Conservation (phyloP, 2,329 filamentous ascomycete genomes). For the Scortechinia acanthostroma region DNA sequence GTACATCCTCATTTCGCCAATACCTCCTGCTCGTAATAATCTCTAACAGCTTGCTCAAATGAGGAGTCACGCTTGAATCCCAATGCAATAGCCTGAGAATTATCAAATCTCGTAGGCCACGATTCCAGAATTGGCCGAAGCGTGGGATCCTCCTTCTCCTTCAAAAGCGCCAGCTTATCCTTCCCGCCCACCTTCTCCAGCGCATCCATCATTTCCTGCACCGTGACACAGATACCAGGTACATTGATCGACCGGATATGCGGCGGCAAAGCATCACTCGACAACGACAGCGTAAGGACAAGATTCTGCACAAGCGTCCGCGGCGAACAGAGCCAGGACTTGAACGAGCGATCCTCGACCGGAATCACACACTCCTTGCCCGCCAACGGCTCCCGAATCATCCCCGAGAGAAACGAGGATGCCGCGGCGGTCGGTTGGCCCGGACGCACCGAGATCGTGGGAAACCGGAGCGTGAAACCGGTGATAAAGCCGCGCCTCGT, state of each 20-base stretch:
- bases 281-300: constrained; percentile 30
- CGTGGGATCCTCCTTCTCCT: constrained; percentile 42
- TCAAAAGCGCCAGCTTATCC: constrained; percentile 40
- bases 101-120: constrained; percentile 51
- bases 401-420: constrained; percentile 56
- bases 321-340: constrained; percentile 45
- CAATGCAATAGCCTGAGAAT: constrained; percentile 35
- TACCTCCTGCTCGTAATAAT: constrained; percentile 36
- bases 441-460: constrained; percentile 53
- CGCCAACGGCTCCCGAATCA: constrained; percentile 55
- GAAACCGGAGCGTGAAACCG: constrained; percentile 48
- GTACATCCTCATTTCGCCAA: too few relatives aligned
- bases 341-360: constrained; percentile 37
- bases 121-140: constrained; percentile 50
- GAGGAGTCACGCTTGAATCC: constrained; percentile 41
- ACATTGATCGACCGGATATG: constrained; percentile 46
- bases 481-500: constrained; percentile 49
- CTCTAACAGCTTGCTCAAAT: constrained; percentile 44
- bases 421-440: constrained; percentile 52
- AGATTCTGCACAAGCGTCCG: constrained; percentile 43
- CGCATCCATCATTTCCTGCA: constrained; percentile 54
- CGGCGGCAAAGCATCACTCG: constrained; percentile 26
- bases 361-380: constrained; percentile 45
- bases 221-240: constrained; percentile 45
- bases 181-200: constrained; percentile 44